Evolutionary conservation across 176 grass and related monocot species (phyloP), one percentile per base, ranked within the genome.

Genomic region (Saccharum spontaneum): DNA sequence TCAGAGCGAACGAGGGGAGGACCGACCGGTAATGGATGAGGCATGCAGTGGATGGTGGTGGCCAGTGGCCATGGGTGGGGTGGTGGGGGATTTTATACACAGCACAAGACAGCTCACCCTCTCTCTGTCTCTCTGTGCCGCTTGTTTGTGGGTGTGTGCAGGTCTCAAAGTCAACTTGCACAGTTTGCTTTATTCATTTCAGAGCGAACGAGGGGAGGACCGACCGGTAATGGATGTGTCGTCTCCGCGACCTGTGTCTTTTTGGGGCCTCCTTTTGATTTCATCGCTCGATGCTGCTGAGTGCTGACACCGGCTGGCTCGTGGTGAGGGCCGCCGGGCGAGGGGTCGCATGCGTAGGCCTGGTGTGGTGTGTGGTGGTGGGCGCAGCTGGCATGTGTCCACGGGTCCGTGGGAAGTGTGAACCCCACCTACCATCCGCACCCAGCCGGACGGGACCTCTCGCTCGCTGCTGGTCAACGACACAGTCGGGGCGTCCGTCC

Each of bases 11-110:
- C 20, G 55, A n/a, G n/a, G 10, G 60, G 43, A 26, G 22, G 26
- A 20, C 22, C 8, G 4, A 26, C 24, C 40, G 30, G 28, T 68
- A 28, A 48, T 74, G 81, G 81, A 18, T 28, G 57, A 45, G 37
- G 48, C 41, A 15, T 30, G 84, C 68, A 30, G 84, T 55, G 30
- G 74, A 34, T 41, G 40, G 26, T 24, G 24, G 44, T 30, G 22
- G 43, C 41, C 64, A 82, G 71, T 65, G 73, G 73, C 73, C 20
- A 67, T 33, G 78, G 9, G 72, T 28, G 1, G 28, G 0, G 28
- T 48, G 28, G 73, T 77, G 38, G 88, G 72, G 84, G 30, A 11
- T 83, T 86, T 79, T 90, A 87, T 87, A 90, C 59, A 50, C 28
- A 24, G 13, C 10, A n/a, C 12, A 11, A 8, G n/a, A 46, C 37